These are phyloP conservation scores for Geotrichum reessii DNA, from an alignment of 1,139 yeast genomes.

Conservation along the genomic window DNA sequence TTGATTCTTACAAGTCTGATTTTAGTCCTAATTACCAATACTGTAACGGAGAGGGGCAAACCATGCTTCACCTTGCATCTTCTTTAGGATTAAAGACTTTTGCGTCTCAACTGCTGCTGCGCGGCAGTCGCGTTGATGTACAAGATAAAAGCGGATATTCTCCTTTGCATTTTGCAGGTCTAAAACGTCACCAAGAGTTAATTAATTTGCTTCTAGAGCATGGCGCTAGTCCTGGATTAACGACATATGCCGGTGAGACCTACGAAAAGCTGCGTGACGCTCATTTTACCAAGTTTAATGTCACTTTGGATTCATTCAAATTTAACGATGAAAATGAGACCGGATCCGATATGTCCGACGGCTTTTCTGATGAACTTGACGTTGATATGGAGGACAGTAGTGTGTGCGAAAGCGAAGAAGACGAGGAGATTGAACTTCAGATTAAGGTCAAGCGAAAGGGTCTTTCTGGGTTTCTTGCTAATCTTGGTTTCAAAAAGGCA, in stretches of 20 bases:
- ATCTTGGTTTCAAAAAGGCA: slow-evolving; percentile 1
- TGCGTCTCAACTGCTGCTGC: slow-evolving; percentile 55
- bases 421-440: slow-evolving; percentile 17
- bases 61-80: slow-evolving; percentile 73
- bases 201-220: slow-evolving; percentile 52
- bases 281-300: neutral
- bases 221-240: slow-evolving; percentile 54
- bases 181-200: slow-evolving; percentile 59
- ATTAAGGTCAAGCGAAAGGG: slow-evolving; percentile 9
- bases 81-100: slow-evolving; percentile 58
- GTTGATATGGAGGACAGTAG: slow-evolving; percentile 24
- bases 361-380: neutral
- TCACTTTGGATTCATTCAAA: slow-evolving; percentile 13
- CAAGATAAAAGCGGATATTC: slow-evolving; percentile 71
- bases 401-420: slow-evolving; percentile 29
- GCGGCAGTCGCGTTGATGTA: slow-evolving; percentile 67
- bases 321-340: slow-evolving; percentile 11
- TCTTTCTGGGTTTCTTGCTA: slow-evolving; percentile 2
- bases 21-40: slow-evolving; percentile 66
- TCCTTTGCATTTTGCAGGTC: slow-evolving; percentile 74
- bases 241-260: slow-evolving; percentile 48
- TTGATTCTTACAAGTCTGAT: slow-evolving; percentile 52
- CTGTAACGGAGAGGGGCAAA: slow-evolving; percentile 70
- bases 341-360: neutral
- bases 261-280: slow-evolving; percentile 46